phyloP scores from a whole-genome alignment of 1,284 basidiomycete genomes.

The Boletellus sp. region DNA sequence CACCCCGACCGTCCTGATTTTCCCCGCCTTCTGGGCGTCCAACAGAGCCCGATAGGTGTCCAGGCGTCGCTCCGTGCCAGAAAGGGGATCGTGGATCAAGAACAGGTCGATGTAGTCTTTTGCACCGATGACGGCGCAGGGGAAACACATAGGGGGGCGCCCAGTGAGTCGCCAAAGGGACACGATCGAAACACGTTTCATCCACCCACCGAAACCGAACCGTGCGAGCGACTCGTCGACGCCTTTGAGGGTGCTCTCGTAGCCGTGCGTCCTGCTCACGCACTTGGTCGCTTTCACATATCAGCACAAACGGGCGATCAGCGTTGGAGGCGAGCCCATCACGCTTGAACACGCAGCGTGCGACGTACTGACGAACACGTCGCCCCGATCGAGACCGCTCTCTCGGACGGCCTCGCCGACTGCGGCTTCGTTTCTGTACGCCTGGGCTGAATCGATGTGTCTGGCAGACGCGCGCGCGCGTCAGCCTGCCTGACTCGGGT shows the following conservation, averaged over 20 bases:
- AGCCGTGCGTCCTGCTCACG: constrained; percentile 50
- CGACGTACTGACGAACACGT: constrained; percentile 67
- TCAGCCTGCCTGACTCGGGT: no score
- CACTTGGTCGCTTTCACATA: constrained; percentile 65
- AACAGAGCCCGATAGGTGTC: constrained; percentile 63
- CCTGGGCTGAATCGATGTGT: constrained; percentile 70
- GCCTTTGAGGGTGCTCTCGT: constrained; percentile 53
- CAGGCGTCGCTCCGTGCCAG: constrained; percentile 56
- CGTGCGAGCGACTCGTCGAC: constrained; percentile 55
- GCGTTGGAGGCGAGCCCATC: no score
- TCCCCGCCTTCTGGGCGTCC: constrained; percentile 57
- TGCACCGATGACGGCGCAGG: no score
- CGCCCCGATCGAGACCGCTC: constrained; percentile 48
- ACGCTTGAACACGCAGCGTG: neutral
- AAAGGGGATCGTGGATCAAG: constrained; percentile 69
- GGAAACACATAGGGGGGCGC: no score
- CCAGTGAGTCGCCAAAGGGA: constrained; percentile 10
- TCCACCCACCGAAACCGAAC: constrained; percentile 47
- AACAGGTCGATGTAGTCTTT: constrained; percentile 75
- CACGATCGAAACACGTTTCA: constrained; percentile 5
- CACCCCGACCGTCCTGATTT: constrained; percentile 70
- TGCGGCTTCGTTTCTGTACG: constrained; percentile 69
- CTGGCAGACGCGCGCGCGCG: no score
- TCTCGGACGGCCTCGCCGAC: constrained; percentile 57
- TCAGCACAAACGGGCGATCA: neutral